Percentiles rank a stretch among this genome's conserved stretches.
Evolutionary conservation across 2,329 filamentous ascomycete genomes (phyloP).

Genomic region (Penicillium thymicola): DNA sequence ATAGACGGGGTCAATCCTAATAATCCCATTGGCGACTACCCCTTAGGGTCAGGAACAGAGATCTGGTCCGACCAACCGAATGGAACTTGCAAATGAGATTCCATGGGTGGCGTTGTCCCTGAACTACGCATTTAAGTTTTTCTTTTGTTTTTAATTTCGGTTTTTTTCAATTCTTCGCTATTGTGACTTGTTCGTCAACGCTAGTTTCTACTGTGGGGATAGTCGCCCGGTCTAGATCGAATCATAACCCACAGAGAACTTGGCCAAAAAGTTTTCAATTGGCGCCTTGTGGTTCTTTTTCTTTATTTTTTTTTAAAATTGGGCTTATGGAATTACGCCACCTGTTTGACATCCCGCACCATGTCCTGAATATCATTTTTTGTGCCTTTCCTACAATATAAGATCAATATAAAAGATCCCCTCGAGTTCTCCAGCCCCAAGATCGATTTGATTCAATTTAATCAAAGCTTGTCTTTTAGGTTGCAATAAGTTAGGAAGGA

Average conservation of each 20-base stretch:
- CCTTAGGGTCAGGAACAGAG: background rate
- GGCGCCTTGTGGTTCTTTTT: background rate
- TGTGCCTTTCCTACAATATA: background rate
- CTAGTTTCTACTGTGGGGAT: background rate
- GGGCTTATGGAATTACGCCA: background rate
- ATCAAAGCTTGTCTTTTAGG: constrained; percentile 1
- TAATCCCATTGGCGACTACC: constrained; percentile 1
- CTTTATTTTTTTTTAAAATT: background rate
- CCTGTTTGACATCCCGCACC: background rate
- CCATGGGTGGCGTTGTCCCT: background rate
- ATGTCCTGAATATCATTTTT: constrained; percentile 1
- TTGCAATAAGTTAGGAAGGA: constrained; percentile 1
- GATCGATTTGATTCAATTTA: background rate
- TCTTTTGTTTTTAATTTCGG: background rate
- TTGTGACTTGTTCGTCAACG: background rate
- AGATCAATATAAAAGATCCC: background rate
- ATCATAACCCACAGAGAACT: background rate
- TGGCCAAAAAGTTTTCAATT: background rate
- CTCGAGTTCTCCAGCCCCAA: background rate
- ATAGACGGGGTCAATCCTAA: background rate
- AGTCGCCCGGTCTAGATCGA: constrained; percentile 4
- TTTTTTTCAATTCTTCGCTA: background rate
- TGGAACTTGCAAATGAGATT: background rate
- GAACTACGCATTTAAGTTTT: background rate
- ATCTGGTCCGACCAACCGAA: constrained; percentile 3